A percentile compares a stretch with the other conserved stretches of the same genome.
Conservation (phyloP, 306 rosid genomes). For the Rosa persica region DNA sequence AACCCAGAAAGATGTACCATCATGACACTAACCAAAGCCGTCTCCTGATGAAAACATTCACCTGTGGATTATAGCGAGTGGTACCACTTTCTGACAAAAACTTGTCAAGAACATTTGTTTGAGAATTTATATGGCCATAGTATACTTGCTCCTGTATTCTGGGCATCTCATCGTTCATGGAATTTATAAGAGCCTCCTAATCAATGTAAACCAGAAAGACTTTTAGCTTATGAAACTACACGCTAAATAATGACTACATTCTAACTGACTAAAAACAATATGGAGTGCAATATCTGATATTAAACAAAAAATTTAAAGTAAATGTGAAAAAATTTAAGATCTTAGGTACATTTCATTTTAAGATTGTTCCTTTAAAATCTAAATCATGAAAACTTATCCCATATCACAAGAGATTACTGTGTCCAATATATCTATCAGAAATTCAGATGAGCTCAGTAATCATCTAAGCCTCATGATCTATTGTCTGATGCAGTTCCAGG, state of each 20-base stretch:
- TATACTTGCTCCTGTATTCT: slow-evolving; percentile 96
- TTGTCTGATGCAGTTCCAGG: slow-evolving; percentile 1
- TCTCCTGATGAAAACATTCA: slow-evolving; percentile 27
- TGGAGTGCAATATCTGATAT: not conserved
- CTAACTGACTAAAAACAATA: not conserved
- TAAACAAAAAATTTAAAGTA: not conserved
- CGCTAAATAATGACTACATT: not conserved
- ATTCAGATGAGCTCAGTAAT: slow-evolving; percentile 1
- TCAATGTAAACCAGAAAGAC: slow-evolving; percentile 31
- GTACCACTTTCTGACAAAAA: slow-evolving; percentile 85
- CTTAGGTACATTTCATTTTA: slow-evolving; percentile 2
- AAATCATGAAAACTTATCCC: not conserved
- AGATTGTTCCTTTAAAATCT: slow-evolving; percentile 18
- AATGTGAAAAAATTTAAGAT: not conserved
- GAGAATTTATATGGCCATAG: slow-evolving; percentile 84
- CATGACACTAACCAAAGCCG: not conserved
- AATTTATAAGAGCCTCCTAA: slow-evolving; percentile 81
- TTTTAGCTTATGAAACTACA: not conserved
- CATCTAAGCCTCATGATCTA: not conserved
- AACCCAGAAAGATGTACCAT: slow-evolving; percentile 10
- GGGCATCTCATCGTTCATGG: slow-evolving; percentile 90
- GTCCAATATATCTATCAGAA: not conserved
- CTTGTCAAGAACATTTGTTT: slow-evolving; percentile 74
- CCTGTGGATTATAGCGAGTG: slow-evolving; percentile 93
- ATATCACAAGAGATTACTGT: slow-evolving; percentile 4